phyloP scores from a whole-genome alignment of 345 rosid species.

The Gossypium arboreum region DNA sequence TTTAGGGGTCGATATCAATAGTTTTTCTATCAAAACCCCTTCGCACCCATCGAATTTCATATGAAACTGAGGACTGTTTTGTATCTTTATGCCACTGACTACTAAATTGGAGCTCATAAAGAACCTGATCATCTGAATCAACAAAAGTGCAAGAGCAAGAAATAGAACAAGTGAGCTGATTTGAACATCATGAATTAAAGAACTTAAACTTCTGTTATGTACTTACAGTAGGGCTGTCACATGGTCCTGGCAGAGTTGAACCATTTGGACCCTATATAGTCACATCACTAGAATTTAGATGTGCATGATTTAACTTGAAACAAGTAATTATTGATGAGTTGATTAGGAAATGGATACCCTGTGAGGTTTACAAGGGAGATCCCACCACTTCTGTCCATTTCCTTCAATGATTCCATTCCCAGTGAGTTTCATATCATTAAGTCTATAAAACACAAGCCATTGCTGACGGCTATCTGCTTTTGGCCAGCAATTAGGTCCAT shows the following conservation, averaged over 20 bases:
- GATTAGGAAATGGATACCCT: slow-evolving; percentile 44
- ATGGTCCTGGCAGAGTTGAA: slow-evolving; percentile 53
- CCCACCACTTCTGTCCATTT: slow-evolving; percentile 98
- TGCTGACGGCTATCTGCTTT: slow-evolving; percentile 62
- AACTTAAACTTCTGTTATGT: background rate
- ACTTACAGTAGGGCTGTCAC: slow-evolving; percentile 89
- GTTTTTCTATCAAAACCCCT: slow-evolving; percentile 60
- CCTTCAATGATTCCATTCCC: slow-evolving; percentile 92
- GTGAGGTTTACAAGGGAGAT: slow-evolving; percentile 97
- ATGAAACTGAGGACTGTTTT: slow-evolving; percentile 93
- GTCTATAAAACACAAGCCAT: slow-evolving; percentile 89
- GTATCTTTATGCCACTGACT: slow-evolving; percentile 60
- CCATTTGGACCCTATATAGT: slow-evolving; percentile 65
- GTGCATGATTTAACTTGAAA: background rate
- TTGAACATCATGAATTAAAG: background rate
- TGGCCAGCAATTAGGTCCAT: slow-evolving; percentile 92
- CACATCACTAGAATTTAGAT: slow-evolving; percentile 1
- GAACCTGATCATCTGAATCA: slow-evolving; percentile 71
- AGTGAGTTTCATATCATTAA: slow-evolving; percentile 54
- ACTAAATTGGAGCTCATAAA: slow-evolving; percentile 91
- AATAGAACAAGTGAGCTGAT: background rate
- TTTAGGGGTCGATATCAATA: slow-evolving; percentile 78
- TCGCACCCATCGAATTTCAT: slow-evolving; percentile 95
- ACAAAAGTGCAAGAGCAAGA: background rate
- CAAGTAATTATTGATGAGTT: background rate